These are phyloP conservation scores for Boletus vinaceobasis DNA, from an alignment of 768 basidiomycete species.

Conservation along the genomic window DNA sequence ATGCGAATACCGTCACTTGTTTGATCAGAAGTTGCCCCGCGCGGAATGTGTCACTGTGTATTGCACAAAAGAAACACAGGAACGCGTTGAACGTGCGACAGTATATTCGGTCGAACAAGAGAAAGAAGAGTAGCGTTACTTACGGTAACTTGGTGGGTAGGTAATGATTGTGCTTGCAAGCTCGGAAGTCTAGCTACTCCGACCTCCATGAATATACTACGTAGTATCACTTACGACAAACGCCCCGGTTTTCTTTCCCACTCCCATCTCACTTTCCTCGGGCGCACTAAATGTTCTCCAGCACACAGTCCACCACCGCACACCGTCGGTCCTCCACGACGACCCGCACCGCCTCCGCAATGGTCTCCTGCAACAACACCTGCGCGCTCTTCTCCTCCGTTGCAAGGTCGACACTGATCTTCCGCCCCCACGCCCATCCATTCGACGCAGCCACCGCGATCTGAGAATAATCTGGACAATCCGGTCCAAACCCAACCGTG, in stretches of 20 bases:
- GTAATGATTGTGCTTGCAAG: too few relatives aligned
- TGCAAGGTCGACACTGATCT: slow-evolving; percentile 30
- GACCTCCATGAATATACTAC: too few relatives aligned
- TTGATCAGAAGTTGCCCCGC: too few relatives aligned
- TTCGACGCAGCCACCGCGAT: slow-evolving; percentile 67
- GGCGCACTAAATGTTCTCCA: slow-evolving; percentile 39
- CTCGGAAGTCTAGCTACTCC: too few relatives aligned
- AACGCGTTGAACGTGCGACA: too few relatives aligned
- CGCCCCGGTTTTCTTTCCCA: not conserved
- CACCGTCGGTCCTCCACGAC: slow-evolving; percentile 58
- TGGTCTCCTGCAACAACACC: slow-evolving; percentile 32
- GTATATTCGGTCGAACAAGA: too few relatives aligned
- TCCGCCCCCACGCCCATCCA: slow-evolving; percentile 61
- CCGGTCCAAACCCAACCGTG: slow-evolving; percentile 62
- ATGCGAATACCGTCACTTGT: too few relatives aligned
- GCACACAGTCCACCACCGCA: slow-evolving; percentile 61
- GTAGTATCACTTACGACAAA: not conserved
- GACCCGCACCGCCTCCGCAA: slow-evolving; percentile 49
- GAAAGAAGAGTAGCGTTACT: too few relatives aligned
- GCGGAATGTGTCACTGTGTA: too few relatives aligned
- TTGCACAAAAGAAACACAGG: too few relatives aligned
- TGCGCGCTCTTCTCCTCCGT: slow-evolving; percentile 20
- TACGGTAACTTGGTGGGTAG: too few relatives aligned
- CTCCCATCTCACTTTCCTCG: not conserved
- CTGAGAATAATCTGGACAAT: slow-evolving; percentile 54